phyloP scores from a whole-genome alignment of 306 rosid species.

The Vigna radiata region DNA sequence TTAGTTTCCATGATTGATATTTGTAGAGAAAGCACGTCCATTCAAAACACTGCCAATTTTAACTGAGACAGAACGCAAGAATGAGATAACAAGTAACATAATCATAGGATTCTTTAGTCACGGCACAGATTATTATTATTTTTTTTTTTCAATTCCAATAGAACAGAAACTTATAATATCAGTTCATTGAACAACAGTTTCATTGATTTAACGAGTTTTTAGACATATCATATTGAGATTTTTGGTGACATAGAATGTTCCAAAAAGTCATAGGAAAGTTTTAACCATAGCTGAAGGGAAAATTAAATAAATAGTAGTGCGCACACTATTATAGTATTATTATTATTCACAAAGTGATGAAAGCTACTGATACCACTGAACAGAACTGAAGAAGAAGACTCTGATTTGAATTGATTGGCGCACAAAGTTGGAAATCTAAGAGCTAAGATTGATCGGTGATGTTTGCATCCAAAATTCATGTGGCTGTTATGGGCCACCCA shows the following conservation, averaged over 20 bases:
- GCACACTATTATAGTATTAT: not conserved
- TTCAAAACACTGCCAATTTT: not conserved
- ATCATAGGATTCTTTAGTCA: not conserved
- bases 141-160: too few species aligned
- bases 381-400: conserved; percentile 10
- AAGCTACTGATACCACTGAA: conserved; percentile 18
- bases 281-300: not conserved
- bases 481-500: conserved; percentile 46
- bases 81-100: not conserved
- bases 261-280: too few species aligned
- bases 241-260: too few species aligned
- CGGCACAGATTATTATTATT: too few species aligned
- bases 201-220: too few species aligned
- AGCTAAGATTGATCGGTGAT: not conserved
- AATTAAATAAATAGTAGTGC: not conserved
- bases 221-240: too few species aligned
- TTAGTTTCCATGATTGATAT: conserved; percentile 1
- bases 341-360: conserved; percentile 13
- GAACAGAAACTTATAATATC: too few species aligned
- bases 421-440: conserved; percentile 33
- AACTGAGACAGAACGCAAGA: not conserved
- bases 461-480: conserved; percentile 23
- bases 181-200: too few species aligned
- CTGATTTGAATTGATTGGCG: conserved; percentile 38
- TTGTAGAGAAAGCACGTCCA: conserved; percentile 13